Base-by-base conservation (phyloP, 1,284 basidiomycete genomes). In the Clitocybe nebularis region DNA sequence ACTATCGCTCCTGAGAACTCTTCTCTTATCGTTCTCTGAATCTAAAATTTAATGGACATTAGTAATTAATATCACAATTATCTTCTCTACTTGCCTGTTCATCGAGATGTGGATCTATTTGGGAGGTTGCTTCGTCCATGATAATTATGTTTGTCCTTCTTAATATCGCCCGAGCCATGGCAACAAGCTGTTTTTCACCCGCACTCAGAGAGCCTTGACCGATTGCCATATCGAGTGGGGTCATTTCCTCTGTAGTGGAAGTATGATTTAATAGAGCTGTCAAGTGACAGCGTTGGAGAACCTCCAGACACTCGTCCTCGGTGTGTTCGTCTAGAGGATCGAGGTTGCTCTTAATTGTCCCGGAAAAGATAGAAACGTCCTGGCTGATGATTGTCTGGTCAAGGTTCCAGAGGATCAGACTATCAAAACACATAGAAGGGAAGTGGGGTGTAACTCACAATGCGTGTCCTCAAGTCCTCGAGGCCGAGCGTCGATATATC, bases 311-410 rank as follows among this genome's bases (percentile, higher is more conserved):
- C 52, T 84, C 84, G 35, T 73, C 70, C 38, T 81, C 74, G 0
- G 77, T 72, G 49, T 81, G 73, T 51, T 80, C 71, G 17, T 69
- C 69, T 52, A 87, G 75, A 0, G 88, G 87, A 56, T 91, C 88
- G 9, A 91, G 62, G 55, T 89, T 89, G 54, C 83, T 84, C 24
- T 84, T 71, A 20, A 95, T 75, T 0, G 88, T 92, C 0, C 91
- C 91, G n/a, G 79, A 78, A 64, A 93, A 93, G 3, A 93, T 67
- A 0, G 89, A 82, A 1, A 89, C 85, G 48, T 93, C 87, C 64
- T 90, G 87, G 41, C 84, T 87, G 48, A 89, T 82, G 47, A 89
- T 84, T 0, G 86, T 89, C 81, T 84, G 39, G 3, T 14, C 22
- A 34, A n/a, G n/a, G n/a, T n/a, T n/a, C n/a, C n/a, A n/a, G n/a